phyloP scores from a whole-genome alignment of 2,329 filamentous ascomycete genomes.

The Botrytis medusae region DNA sequence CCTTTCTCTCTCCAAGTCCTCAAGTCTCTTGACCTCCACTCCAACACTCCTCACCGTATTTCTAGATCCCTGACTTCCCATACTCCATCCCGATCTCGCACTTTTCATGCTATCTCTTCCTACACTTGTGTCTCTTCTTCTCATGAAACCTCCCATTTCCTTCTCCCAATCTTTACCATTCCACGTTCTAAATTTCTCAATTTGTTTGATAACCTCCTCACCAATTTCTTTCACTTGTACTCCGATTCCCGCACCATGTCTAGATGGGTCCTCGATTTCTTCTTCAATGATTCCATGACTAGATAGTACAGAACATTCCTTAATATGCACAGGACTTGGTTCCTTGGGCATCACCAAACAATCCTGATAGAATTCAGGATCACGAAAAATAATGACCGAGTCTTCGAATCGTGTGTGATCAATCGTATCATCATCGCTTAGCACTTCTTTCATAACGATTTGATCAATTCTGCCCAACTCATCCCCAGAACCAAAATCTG shows the following conservation, averaged over 20 bases:
- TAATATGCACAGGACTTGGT: conserved; percentile 7
- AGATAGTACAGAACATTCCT: conserved; percentile 10
- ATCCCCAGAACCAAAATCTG: conserved; percentile 8
- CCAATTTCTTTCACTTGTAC: conserved; percentile 8
- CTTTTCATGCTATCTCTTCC: conserved; percentile 17
- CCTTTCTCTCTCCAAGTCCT: conserved; percentile 23
- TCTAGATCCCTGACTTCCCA: not conserved
- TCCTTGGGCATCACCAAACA: conserved; percentile 26
- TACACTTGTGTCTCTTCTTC: conserved; percentile 12
- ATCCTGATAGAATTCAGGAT: conserved; percentile 37
- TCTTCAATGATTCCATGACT: conserved; percentile 18
- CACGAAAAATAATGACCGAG: conserved; percentile 28
- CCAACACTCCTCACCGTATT: conserved; percentile 14
- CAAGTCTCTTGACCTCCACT: conserved; percentile 18
- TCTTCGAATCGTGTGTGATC: conserved; percentile 14
- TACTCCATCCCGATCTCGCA: not conserved
- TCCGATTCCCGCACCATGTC: not conserved
- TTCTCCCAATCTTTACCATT: conserved; percentile 35
- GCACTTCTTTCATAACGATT: conserved; percentile 15
- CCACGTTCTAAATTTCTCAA: conserved; percentile 36
- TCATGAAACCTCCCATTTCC: conserved; percentile 29
- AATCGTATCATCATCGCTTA: conserved; percentile 13
- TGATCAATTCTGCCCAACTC: conserved; percentile 8
- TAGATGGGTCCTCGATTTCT: not conserved
- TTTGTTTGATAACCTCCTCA: conserved; percentile 19